Conservation (phyloP, 495 filamentous ascomycete genomes). For the Hypoxylon intermedium region DNA sequence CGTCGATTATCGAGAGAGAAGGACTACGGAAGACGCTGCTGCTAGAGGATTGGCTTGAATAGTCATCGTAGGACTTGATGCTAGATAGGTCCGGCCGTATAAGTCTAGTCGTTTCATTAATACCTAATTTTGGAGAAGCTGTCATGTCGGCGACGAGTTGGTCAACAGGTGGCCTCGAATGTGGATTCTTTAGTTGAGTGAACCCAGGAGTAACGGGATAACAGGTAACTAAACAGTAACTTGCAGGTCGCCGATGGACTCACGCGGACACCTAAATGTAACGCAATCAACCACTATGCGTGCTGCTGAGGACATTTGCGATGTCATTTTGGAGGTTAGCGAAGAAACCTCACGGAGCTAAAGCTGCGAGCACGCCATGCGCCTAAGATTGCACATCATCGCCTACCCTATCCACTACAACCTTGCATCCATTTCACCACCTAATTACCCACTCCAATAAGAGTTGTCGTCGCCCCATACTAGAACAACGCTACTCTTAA, state of each 20-base stretch:
- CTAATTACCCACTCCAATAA: too few relatives aligned
- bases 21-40: slow-evolving; percentile 1
- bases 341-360: background rate
- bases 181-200: background rate
- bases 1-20: slow-evolving; percentile 9
- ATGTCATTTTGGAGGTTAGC: background rate
- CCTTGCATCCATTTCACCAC: background rate
- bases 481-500: too few relatives aligned
- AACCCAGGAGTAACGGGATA: background rate
- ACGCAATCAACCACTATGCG: background rate
- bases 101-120: slow-evolving; percentile 26
- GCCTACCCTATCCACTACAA: background rate
- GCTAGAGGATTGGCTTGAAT: slow-evolving; percentile 3
- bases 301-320: background rate
- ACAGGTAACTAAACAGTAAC: background rate
- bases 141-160: slow-evolving; percentile 2
- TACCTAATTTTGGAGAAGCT: background rate
- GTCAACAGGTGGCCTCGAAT: background rate
- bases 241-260: background rate
- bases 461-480: too few relatives aligned
- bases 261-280: too few relatives aligned
- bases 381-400: slow-evolving; percentile 23
- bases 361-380: slow-evolving; percentile 26
- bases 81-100: background rate
- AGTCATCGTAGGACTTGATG: background rate